Evolutionary conservation across 1,284 basidiomycete species (phyloP), one percentile per base, ranked within the genome.

Genomic region (Ustilago tritici): DNA sequence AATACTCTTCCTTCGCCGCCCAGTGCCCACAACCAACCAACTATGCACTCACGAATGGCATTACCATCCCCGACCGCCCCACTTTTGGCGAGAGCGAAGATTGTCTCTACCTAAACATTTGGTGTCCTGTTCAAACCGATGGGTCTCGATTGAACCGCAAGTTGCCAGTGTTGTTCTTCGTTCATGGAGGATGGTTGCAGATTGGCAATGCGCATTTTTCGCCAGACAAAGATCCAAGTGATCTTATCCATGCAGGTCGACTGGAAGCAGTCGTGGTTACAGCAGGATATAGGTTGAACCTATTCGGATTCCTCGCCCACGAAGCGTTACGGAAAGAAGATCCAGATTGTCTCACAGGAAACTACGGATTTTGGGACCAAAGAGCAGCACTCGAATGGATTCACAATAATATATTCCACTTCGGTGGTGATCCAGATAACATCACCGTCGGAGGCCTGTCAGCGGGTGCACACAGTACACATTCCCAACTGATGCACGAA

Each of bases 401-500:
- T 3, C 41, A 68, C 14, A 28, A 67, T 46, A 76, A 87, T 68
- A 82, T 84, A 9, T 50, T 65, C 55, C 55, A 78, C 55, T 84
- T 86, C 47, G 80, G 82, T 17, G 86, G 84, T 7, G 78, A 85
- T 62, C 76, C 71, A 1, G 19, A 60, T 43, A 80, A 80, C 58
- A 79, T 87, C 57, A 84, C 85, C 8, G 74, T 87, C 32, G 80
- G 66, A 23, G 86, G 86, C 6, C 72, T 83, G 2, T 81, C 78
- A 0, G 86, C 86, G 1, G 86, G 86, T 5, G 83, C 86, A 6
- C 77, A 79, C 56, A 78, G 76, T 78, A 84, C 80, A 56, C 80
- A 87, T 46, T 78, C 82, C 19, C 85, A 86, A 67, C 76, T 86
- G 7, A 70, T 83, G 54, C 76, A 85, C 79, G 82, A 84, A 56